Evolutionary conservation across 805 yeast species (phyloP).

Genomic region (baker's yeast (Saccharomyces cerevisiae)): DNA sequence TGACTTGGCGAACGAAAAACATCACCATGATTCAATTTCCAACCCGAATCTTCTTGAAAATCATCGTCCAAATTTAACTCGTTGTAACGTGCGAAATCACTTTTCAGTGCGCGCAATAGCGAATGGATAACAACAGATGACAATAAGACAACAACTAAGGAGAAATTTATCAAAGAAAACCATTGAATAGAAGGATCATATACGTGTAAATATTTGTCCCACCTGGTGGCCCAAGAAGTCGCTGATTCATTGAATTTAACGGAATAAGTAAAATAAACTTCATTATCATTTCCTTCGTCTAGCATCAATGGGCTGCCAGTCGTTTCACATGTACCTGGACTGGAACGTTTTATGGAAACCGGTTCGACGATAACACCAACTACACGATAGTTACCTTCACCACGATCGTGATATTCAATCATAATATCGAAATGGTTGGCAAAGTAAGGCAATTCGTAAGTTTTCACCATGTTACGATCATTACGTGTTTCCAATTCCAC

Average conservation of each 20-base stretch:
- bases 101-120: constrained; percentile 67
- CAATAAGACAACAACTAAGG: constrained; percentile 68
- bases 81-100: constrained; percentile 81
- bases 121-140: constrained; percentile 74
- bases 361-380: constrained; percentile 85
- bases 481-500: constrained; percentile 12
- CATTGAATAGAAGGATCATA: constrained; percentile 92
- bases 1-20: constrained; percentile 78
- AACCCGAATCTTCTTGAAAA: constrained; percentile 86
- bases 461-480: constrained; percentile 12
- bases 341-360: constrained; percentile 42
- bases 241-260: constrained; percentile 61
- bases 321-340: constrained; percentile 29
- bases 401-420: constrained; percentile 76
- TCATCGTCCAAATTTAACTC: constrained; percentile 83
- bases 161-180: constrained; percentile 85
- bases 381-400: constrained; percentile 62
- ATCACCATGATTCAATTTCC: constrained; percentile 95
- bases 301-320: constrained; percentile 39
- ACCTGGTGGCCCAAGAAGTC: constrained; percentile 94
- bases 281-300: constrained; percentile 41
- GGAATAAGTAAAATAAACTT: constrained; percentile 77
- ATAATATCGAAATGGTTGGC: constrained; percentile 73
- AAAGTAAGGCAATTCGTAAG: constrained; percentile 44
- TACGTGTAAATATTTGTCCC: constrained; percentile 93